Evolutionary conservation across 1,284 basidiomycete species (phyloP).

Genomic region (Peniophora sp.): DNA sequence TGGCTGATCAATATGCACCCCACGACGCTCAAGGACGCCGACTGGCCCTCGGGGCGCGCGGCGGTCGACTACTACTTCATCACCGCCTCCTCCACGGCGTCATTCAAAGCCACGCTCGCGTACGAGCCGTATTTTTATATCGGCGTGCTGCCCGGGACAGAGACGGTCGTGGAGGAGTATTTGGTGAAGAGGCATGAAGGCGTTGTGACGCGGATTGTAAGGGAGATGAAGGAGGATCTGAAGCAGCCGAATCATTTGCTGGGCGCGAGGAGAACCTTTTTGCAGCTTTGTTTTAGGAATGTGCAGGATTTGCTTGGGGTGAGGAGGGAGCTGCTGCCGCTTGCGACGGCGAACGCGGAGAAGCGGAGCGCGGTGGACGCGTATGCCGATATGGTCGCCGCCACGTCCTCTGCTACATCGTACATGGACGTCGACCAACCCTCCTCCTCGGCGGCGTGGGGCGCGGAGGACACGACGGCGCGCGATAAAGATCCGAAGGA

Average conservation of each 20-base stretch:
- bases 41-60: conserved; percentile 74
- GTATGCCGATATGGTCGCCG: conserved; percentile 95
- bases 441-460: conserved; percentile 65
- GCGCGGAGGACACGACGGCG: conserved; percentile 39
- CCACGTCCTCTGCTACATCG: conserved; percentile 28
- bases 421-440: conserved; percentile 28
- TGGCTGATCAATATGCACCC: conserved; percentile 99
- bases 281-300: conserved; percentile 89
- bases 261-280: conserved; percentile 82
- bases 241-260: conserved; percentile 94
- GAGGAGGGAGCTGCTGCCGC: conserved; percentile 82
- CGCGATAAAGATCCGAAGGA: conserved; percentile 80
- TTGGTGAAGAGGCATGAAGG: conserved; percentile 92
- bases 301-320: conserved; percentile 87
- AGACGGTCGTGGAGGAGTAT: conserved; percentile 94
- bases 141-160: conserved; percentile 77
- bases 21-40: conserved; percentile 80
- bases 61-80: conserved; percentile 98
- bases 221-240: conserved; percentile 90
- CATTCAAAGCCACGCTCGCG: conserved; percentile 91
- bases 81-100: conserved; percentile 94
- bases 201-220: conserved; percentile 67
- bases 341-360: conserved; percentile 86
- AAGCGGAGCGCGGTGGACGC: conserved; percentile 95
- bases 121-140: conserved; percentile 97